Conservation (phyloP, 2,329 filamentous ascomycete species). For the Fusarium denticulatum region DNA sequence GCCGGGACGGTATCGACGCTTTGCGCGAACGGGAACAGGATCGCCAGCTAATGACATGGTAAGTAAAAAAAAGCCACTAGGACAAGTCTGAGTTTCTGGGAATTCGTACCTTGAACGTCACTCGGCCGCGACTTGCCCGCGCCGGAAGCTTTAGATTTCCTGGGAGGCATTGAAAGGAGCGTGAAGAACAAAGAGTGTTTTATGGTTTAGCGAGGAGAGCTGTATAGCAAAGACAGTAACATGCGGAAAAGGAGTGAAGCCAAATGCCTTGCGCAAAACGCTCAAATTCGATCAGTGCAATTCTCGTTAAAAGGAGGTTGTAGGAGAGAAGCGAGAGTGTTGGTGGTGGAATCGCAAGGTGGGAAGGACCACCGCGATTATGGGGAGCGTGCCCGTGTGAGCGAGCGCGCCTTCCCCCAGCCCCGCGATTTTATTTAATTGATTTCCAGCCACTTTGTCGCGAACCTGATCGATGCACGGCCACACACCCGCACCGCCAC, state of each 20-base stretch:
- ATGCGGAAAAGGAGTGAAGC: not conserved
- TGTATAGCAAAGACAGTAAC: conserved; percentile 8
- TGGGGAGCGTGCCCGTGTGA: not conserved
- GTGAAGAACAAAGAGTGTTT: not conserved
- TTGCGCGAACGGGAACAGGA: conserved; percentile 70
- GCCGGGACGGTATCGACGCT: conserved; percentile 77
- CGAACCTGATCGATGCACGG: not conserved
- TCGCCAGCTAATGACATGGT: conserved; percentile 70
- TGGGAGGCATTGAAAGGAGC: conserved; percentile 38
- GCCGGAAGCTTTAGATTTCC: conserved; percentile 23
- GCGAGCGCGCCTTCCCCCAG: conserved; percentile 34
- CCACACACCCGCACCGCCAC: conserved; percentile 8
- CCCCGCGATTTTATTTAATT: conserved; percentile 45
- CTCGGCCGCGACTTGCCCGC: conserved; percentile 49
- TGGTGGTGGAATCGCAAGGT: conserved; percentile 3
- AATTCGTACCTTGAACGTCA: conserved; percentile 53
- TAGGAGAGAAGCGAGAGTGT: not conserved
- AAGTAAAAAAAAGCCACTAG: conserved; percentile 26
- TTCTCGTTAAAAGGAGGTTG: conserved; percentile 6
- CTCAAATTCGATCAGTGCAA: conserved; percentile 14
- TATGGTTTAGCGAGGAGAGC: not conserved
- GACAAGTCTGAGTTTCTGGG: not conserved
- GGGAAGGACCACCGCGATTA: conserved; percentile 33
- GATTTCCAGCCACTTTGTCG: conserved; percentile 28
- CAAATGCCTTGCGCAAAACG: conserved; percentile 11